Conservation (phyloP, 306 rosid genomes). For the Myrica gale region DNA sequence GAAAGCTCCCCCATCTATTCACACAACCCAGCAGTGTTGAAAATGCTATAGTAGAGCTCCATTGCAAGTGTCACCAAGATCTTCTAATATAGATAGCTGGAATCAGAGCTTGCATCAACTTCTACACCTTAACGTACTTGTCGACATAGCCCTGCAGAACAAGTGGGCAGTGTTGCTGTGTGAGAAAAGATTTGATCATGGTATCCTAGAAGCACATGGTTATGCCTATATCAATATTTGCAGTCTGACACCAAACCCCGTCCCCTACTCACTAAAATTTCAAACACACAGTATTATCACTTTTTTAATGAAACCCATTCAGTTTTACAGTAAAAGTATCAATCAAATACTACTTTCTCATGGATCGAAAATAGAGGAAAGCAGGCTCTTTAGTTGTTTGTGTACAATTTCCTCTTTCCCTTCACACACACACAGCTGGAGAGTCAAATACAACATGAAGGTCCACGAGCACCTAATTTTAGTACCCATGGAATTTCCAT, state of each 20-base stretch:
- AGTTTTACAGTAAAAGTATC: background rate
- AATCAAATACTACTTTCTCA: background rate
- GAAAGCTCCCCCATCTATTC: constrained; percentile 24
- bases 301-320: background rate
- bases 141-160: constrained; percentile 80
- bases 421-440: background rate
- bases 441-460: background rate
- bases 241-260: background rate
- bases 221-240: constrained; percentile 6
- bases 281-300: background rate
- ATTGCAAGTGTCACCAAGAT: background rate
- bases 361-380: too few relatives aligned
- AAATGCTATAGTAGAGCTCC: constrained; percentile 8
- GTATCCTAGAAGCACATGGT: background rate
- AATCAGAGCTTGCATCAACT: constrained; percentile 8
- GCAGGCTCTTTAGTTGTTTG: background rate
- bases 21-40: background rate
- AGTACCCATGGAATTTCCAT: too few relatives aligned
- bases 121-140: constrained; percentile 65
- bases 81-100: constrained; percentile 1
- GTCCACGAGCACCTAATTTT: too few relatives aligned
- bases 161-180: constrained; percentile 10
- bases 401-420: background rate
- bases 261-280: background rate
- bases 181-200: background rate